These are phyloP conservation scores for Aspergillus niger DNA, from an alignment of 2,329 filamentous ascomycete species.

Conservation along the genomic window DNA sequence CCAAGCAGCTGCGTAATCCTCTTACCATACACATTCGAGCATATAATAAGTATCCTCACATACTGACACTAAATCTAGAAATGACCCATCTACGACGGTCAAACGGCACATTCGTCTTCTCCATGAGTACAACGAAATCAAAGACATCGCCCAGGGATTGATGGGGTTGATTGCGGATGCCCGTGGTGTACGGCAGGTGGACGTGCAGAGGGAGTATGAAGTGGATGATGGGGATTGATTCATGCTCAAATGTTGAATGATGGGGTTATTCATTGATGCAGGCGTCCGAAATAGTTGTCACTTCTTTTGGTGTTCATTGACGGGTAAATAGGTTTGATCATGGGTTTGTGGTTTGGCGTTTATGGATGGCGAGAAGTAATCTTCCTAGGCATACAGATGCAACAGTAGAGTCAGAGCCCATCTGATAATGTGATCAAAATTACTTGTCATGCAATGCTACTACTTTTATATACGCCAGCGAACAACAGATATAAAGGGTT, in stretches of 20 bases:
- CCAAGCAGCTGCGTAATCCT: background rate
- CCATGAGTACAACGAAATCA: conserved; percentile 71
- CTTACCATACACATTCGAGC: too few species aligned
- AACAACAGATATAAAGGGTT: background rate
- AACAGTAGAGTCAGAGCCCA: background rate
- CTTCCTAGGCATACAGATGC: background rate
- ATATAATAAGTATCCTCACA: background rate
- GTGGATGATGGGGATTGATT: conserved; percentile 40
- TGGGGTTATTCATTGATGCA: background rate
- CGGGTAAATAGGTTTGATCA: background rate
- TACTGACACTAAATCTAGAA: conserved; percentile 15
- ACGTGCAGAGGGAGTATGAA: conserved; percentile 45
- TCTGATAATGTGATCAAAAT: background rate
- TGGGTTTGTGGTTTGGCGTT: background rate
- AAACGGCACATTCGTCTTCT: conserved; percentile 65
- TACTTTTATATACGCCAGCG: background rate
- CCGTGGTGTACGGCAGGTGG: conserved; percentile 56
- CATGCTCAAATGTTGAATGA: background rate
- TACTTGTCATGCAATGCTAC: background rate
- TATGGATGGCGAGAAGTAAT: too few species aligned
- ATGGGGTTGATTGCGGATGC: conserved; percentile 69
- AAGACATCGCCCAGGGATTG: conserved; percentile 66
- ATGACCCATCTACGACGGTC: conserved; percentile 56
- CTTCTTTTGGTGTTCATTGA: background rate
- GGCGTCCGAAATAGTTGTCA: background rate